Evolutionary conservation across 495 filamentous ascomycete genomes (phyloP).

Genomic region (Tuber magnatum): DNA sequence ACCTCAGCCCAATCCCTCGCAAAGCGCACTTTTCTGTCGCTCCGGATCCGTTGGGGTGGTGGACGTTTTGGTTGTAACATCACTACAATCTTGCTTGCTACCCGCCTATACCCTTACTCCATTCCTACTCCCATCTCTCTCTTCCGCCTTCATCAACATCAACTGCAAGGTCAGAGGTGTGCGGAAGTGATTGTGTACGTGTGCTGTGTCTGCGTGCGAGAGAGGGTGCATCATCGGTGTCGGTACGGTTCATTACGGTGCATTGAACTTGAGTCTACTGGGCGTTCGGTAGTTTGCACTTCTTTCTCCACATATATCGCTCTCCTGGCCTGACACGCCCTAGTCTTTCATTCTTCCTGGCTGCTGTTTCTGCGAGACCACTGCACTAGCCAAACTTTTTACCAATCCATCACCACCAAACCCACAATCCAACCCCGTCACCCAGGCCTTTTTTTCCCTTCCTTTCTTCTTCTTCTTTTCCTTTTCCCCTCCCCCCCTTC

Average conservation of each 20-base stretch:
- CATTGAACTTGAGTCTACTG: background rate
- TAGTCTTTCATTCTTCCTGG: background rate
- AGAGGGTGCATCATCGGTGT: background rate
- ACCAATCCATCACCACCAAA: background rate
- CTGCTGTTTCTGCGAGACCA: background rate
- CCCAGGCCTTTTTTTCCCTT: slow-evolving; percentile 38
- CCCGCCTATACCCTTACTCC: background rate
- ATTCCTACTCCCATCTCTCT: background rate
- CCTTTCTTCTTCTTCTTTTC: slow-evolving; percentile 31
- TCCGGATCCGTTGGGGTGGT: background rate
- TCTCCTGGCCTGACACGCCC: background rate
- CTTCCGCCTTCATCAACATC: background rate
- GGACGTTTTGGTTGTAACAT: background rate
- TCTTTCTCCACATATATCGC: background rate
- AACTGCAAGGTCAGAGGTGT: background rate
- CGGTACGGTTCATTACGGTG: background rate
- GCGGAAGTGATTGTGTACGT: slow-evolving; percentile 5
- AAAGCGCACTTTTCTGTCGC: background rate
- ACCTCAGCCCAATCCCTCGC: background rate
- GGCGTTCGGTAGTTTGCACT: background rate
- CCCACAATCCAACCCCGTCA: background rate
- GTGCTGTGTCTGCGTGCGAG: background rate
- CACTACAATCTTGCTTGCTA: background rate
- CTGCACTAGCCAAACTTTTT: background rate
- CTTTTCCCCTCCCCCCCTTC: slow-evolving; percentile 35